Conservation (phyloP, 352 stramenopile genomes). For the Saprolegnia parasitica region DNA sequence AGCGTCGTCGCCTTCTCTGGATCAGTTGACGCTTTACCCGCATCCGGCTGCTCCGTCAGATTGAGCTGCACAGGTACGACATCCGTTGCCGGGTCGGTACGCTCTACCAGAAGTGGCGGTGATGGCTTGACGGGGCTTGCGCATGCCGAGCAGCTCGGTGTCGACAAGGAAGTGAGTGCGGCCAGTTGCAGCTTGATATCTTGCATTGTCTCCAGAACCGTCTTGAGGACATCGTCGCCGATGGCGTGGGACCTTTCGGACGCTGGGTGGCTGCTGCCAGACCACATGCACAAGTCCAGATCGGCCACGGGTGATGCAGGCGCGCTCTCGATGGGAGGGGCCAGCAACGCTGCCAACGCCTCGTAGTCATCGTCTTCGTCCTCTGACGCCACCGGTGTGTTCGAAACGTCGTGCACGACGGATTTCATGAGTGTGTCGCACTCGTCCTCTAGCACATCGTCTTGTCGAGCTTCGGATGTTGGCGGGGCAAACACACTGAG, state of each 20-base stretch:
- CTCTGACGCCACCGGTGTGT: background rate
- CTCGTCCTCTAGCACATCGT: background rate
- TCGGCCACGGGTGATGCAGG: background rate
- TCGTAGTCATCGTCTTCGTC: background rate
- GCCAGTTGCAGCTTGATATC: slow-evolving; percentile 14
- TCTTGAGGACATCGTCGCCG: background rate
- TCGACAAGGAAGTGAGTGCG: background rate
- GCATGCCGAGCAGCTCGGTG: background rate
- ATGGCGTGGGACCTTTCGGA: background rate
- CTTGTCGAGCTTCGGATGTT: background rate
- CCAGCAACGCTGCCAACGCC: background rate
- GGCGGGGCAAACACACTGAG: background rate
- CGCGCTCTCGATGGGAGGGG: background rate
- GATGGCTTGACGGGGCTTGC: background rate
- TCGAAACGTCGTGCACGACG: too few relatives aligned
- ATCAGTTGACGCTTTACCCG: too few relatives aligned
- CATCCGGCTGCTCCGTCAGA: too few relatives aligned
- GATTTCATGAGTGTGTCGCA: too few relatives aligned
- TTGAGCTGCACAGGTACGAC: too few relatives aligned
- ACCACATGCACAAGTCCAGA: background rate
- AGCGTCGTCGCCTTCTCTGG: too few relatives aligned
- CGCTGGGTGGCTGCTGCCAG: background rate
- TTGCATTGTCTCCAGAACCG: slow-evolving; percentile 22
- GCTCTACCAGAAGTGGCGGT: too few relatives aligned
- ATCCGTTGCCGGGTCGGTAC: too few relatives aligned